Conservation (phyloP, 2,329 filamentous ascomycete genomes). For the Aureobasidium subglaciale region DNA sequence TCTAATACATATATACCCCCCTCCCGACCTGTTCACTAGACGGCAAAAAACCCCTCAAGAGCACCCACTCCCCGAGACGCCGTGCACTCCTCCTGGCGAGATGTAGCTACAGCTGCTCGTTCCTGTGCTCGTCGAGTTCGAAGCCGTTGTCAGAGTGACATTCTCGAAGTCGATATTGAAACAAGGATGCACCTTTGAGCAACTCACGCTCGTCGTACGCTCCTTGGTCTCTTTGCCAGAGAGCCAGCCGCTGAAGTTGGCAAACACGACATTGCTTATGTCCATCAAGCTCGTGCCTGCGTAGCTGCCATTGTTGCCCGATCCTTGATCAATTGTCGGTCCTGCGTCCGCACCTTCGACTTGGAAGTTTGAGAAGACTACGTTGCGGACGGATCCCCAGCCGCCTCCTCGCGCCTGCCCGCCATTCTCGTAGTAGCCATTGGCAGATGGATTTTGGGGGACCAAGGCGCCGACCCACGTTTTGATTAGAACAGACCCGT, state of each 20-base stretch:
- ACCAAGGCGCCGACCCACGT: slow-evolving; percentile 48
- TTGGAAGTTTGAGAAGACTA: slow-evolving; percentile 46
- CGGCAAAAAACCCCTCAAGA: background rate
- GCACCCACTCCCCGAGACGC: slow-evolving; percentile 12
- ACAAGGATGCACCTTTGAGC: slow-evolving; percentile 43
- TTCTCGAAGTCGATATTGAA: slow-evolving; percentile 44
- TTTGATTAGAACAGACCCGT: slow-evolving; percentile 48
- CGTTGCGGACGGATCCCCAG: slow-evolving; percentile 47
- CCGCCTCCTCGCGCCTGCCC: slow-evolving; percentile 45
- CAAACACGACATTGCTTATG: slow-evolving; percentile 43
- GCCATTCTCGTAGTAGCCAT: slow-evolving; percentile 41
- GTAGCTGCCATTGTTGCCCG: slow-evolving; percentile 44
- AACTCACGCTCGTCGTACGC: slow-evolving; percentile 38
- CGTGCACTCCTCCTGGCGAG: slow-evolving; percentile 30
- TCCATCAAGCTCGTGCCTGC: slow-evolving; percentile 45
- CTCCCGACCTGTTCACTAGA: background rate
- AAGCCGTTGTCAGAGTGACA: slow-evolving; percentile 28
- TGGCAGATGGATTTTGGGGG: slow-evolving; percentile 29
- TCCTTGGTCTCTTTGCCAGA: slow-evolving; percentile 26
- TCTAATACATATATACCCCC: background rate
- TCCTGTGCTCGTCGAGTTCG: slow-evolving; percentile 29
- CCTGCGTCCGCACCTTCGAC: slow-evolving; percentile 40
- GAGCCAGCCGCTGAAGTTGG: slow-evolving; percentile 46
- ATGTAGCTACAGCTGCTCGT: slow-evolving; percentile 33
- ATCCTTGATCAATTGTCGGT: slow-evolving; percentile 42